Evolutionary conservation across 345 rosid species (phyloP), one percentile per base, ranked within the genome.

Genomic region (Pugionium cornutum): DNA sequence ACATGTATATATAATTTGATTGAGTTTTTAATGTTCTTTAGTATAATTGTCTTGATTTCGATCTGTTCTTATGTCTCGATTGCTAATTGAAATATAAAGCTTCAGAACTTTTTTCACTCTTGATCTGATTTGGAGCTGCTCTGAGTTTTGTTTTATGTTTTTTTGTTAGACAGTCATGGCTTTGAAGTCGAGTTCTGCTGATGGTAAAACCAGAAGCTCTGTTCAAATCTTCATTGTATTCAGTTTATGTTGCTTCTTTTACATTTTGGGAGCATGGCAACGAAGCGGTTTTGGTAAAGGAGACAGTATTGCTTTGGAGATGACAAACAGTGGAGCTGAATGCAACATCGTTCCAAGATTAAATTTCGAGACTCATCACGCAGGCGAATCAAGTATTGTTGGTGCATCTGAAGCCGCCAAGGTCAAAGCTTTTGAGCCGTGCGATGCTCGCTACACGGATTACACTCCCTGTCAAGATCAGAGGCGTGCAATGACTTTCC

Each of bases 401-500:
- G 47, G 62, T 1, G 78, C 78, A 7, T 87, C 84, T 5, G 78
- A 89, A 4, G 83, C 79, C 29, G 61, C 81, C 1, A 91, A 83
- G 60, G 62, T 79, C 6, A 79, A 87, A 60, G 73, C 76, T 62
- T 83, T 91, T 0, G 80, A 91, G 77, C 88, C 96, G 0, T 94
- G 99, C 51, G 59, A 49, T 37, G 62, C 88, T 41, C 77, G 75
- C 18, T 88, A 80, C 74, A 82, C 85, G 8, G 99, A 95, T 71
- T 95, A 87, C 76, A 95, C 99, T 1, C 99, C 99, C 3, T 95
- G 99, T 69, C 99, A 95, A 65, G 99, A 95, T 73, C 99, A 89
- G 74, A 78, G 27, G 48, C 95, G 96, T 2, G 99, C 99, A 5
- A 95, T 95, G 99, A 95, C 91, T 66, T 95, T 95, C 76, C 91